Base-by-base conservation (phyloP, 2,329 filamentous ascomycete genomes). In the Fusarium brevicatenulatum region DNA sequence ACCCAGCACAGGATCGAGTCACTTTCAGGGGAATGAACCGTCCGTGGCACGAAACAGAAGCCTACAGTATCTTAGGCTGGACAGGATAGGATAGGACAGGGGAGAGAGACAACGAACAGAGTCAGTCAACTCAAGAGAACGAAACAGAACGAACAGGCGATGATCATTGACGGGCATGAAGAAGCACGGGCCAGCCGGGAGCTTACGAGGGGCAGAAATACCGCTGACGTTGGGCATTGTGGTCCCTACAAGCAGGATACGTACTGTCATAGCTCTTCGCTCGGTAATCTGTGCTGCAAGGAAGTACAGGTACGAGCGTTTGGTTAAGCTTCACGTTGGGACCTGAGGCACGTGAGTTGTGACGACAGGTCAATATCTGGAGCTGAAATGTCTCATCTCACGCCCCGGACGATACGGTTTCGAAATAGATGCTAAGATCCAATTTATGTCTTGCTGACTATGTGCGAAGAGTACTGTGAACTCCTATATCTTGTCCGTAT, bases 171-270 rank as follows among this genome's bases (percentile, higher is more conserved):
- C 58, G 59, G 37, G 52, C 50, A 68, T 66, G 44, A 57, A 39
- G 57, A 36, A 68, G 75, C 75, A 77, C 73, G 71, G 75, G 57
- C 75, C 74, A 76, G 57, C 43, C 58, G 50, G 56, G 60, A 76
- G 74, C 72, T 76, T 66, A 54, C 25, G 71, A 73, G 71, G 71
- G 71, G 71, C 71, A 69, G 49, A 54, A 44, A 61, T 42, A 68
- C 52, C 57, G 73, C 75, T 77, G 75, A 77, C 74, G 74, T 77
- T 76, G 68, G 36, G 60, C 40, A 34, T 28, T 54, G 50, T n/a
- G 25, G 56, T 42, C 25, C 62, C 37, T 64, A 34, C 10, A 25
- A 32, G 23, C 47, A 16, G 40, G 28, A 32, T 71, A 68, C 68
- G 61, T 74, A 73, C 34, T 54, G 36, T 53, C 46, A 59, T 55